phyloP scores from a whole-genome alignment of 805 yeast species.

The Metschnikowia shivogae region DNA sequence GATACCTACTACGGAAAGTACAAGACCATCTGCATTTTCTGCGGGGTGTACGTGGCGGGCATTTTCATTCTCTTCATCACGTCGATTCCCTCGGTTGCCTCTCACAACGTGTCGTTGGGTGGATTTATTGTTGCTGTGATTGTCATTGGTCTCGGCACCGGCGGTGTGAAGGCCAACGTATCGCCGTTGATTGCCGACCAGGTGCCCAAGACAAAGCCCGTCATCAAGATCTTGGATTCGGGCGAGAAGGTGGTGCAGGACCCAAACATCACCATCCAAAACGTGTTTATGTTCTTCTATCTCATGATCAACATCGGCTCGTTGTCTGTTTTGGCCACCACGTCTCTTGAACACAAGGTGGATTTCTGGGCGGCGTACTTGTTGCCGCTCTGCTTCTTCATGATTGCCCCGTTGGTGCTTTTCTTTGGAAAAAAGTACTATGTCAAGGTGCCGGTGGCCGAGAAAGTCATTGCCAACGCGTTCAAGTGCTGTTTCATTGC shows the following conservation, averaged over 20 bases:
- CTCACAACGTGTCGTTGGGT: conserved; percentile 49
- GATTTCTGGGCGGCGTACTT: conserved; percentile 16
- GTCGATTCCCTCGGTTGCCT: conserved; percentile 56
- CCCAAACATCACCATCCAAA: conserved; percentile 15
- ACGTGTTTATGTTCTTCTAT: conserved; percentile 15
- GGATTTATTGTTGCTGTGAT: conserved; percentile 56
- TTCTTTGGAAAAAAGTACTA: conserved; percentile 10
- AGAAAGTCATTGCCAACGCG: conserved; percentile 11
- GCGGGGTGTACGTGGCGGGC: conserved; percentile 57
- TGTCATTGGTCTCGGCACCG: conserved; percentile 71
- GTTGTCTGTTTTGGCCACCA: conserved; percentile 12
- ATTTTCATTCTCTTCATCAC: conserved; percentile 62
- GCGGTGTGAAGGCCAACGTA: conserved; percentile 74
- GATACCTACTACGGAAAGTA: conserved; percentile 72
- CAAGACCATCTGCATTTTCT: conserved; percentile 59
- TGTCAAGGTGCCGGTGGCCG: conserved; percentile 12
- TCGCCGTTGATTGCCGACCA: conserved; percentile 66
- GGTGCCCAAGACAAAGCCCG: conserved; percentile 35
- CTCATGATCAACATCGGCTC: conserved; percentile 17
- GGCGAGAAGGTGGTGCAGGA: conserved; percentile 13
- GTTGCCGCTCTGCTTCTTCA: conserved; percentile 13
- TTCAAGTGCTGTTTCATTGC: conserved; percentile 10
- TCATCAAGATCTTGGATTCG: conserved; percentile 31
- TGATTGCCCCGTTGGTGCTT: conserved; percentile 9
- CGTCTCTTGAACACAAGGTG: conserved; percentile 11